A percentile compares a stretch with the other conserved stretches of the same genome.
These are phyloP conservation scores for Saccharomycopsis fermentans DNA, from an alignment of 805 yeast species.

Conservation along the genomic window DNA sequence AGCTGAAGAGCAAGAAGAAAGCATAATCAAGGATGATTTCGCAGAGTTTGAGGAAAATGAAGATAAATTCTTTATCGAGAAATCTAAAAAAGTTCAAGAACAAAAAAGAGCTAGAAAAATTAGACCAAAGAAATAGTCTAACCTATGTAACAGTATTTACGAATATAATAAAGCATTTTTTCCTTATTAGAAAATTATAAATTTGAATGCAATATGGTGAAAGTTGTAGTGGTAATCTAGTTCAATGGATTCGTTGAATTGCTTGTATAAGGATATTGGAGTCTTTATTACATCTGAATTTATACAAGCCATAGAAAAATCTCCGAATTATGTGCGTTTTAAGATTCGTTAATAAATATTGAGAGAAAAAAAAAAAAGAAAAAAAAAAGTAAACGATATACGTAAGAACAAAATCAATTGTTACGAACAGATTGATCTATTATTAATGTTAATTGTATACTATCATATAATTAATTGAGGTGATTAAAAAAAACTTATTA, in stretches of 20 bases:
- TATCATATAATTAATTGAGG: too few relatives aligned
- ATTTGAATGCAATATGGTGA: background rate
- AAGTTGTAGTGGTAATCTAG: background rate
- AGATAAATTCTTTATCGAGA: constrained; percentile 63
- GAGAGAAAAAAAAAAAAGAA: background rate
- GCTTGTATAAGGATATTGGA: background rate
- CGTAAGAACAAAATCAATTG: too few relatives aligned
- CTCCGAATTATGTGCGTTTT: background rate
- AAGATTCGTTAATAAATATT: background rate
- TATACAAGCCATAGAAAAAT: background rate
- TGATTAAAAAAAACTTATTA: background rate
- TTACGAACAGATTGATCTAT: too few relatives aligned
- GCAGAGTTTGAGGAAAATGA: constrained; percentile 70
- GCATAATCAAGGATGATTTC: constrained; percentile 77
- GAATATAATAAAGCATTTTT: background rate
- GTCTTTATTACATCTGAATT: background rate
- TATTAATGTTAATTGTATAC: too few relatives aligned
- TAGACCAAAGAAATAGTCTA: constrained; percentile 24
- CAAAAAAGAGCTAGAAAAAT: constrained; percentile 70
- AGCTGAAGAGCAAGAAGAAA: constrained; percentile 58
- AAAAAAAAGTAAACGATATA: background rate
- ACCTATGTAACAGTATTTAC: background rate
- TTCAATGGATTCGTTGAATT: background rate
- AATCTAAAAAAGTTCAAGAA: constrained; percentile 52
- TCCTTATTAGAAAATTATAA: too few relatives aligned